phyloP scores from a whole-genome alignment of 805 yeast species.

The Saccharomycopsis fermentans region DNA sequence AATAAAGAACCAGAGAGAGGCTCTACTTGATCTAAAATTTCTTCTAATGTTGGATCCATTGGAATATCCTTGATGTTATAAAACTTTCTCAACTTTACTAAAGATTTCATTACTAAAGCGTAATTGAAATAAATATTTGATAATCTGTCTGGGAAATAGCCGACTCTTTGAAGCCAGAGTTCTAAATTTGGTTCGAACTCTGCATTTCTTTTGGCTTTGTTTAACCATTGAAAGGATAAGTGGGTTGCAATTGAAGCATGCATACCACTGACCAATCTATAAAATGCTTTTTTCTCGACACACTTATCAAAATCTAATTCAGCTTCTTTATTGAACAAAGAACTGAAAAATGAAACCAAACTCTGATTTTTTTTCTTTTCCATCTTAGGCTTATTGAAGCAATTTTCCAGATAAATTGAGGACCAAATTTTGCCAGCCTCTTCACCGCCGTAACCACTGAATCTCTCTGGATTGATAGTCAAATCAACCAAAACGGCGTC shows the following conservation, averaged over 20 bases:
- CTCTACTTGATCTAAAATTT: constrained; percentile 29
- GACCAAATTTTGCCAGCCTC: constrained; percentile 91
- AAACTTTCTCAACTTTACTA: constrained; percentile 53
- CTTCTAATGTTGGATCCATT: constrained; percentile 37
- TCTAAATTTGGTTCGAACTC: constrained; percentile 77
- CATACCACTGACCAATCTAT: constrained; percentile 81
- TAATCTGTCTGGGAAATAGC: constrained; percentile 78
- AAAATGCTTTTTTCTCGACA: constrained; percentile 80
- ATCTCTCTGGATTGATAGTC: constrained; percentile 85
- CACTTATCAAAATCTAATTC: constrained; percentile 42
- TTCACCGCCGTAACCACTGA: constrained; percentile 91
- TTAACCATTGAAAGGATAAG: constrained; percentile 70
- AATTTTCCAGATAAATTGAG: constrained; percentile 84
- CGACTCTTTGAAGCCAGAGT: constrained; percentile 82
- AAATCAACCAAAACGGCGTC: constrained; percentile 79
- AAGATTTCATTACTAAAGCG: constrained; percentile 74
- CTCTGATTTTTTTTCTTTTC: constrained; percentile 2
- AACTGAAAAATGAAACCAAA: constrained; percentile 20
- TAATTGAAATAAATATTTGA: constrained; percentile 88
- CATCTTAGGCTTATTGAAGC: constrained; percentile 43
- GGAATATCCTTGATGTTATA: constrained; percentile 33
- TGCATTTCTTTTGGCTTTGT: constrained; percentile 48
- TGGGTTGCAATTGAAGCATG: constrained; percentile 95
- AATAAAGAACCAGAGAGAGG: constrained; percentile 29
- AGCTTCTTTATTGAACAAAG: constrained; percentile 12